These are phyloP conservation scores for Ophiostoma novo-ulmi DNA, from an alignment of 2,329 filamentous ascomycete genomes.

Conservation along the genomic window DNA sequence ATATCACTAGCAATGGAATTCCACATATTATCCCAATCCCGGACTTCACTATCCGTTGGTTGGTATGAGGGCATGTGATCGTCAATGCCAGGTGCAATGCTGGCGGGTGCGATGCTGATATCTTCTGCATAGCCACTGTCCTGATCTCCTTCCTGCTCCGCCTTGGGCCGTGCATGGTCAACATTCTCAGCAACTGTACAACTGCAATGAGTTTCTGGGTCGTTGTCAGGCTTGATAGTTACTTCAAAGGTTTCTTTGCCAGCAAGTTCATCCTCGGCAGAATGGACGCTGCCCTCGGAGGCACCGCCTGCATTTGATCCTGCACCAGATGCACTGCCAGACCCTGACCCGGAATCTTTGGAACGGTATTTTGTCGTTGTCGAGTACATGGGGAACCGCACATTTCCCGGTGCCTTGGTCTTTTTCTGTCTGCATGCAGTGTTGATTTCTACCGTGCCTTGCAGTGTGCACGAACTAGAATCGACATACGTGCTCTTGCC, in stretches of 20 bases:
- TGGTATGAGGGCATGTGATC: background rate
- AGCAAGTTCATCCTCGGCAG: background rate
- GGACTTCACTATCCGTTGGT: background rate
- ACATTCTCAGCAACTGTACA: background rate
- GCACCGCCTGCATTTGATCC: background rate
- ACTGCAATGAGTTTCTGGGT: background rate
- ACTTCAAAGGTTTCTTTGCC: background rate
- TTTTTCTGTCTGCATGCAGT: background rate
- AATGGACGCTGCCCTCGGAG: background rate
- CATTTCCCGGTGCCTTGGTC: background rate
- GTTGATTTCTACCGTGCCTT: background rate
- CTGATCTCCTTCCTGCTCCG: background rate
- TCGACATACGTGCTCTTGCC: background rate
- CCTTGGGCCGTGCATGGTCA: background rate
- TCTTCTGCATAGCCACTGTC: background rate
- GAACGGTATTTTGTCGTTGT: conserved; percentile 9
- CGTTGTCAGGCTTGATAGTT: background rate
- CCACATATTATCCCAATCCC: background rate
- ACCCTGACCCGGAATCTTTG: background rate
- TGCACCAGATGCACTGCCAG: background rate
- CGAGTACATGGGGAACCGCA: conserved; percentile 15
- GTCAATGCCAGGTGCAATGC: background rate
- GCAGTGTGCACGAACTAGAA: background rate
- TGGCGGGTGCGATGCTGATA: background rate
- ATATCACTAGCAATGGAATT: background rate